Evolutionary conservation across 1,284 basidiomycete genomes (phyloP).

Genomic region (Thecaphora frezii): DNA sequence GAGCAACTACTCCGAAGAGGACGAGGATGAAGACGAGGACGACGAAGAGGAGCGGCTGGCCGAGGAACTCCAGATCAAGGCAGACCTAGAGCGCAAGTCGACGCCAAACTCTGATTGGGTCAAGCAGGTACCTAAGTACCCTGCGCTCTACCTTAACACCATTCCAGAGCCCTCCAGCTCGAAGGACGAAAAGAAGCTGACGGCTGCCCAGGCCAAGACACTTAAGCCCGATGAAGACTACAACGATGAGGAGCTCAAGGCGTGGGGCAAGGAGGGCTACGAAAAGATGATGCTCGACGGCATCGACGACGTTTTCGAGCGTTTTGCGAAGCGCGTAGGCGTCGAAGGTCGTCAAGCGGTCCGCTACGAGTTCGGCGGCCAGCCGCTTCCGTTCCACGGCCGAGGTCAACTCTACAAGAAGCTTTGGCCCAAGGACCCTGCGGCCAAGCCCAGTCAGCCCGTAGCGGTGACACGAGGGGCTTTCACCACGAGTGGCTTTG

Average conservation of each 20-base stretch:
- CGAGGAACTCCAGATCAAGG: constrained; percentile 56
- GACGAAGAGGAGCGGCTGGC: constrained; percentile 38
- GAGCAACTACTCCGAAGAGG: constrained; percentile 2
- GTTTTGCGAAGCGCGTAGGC: constrained; percentile 46
- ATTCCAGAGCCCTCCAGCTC: constrained; percentile 49
- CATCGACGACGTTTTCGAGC: constrained; percentile 53
- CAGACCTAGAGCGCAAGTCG: constrained; percentile 30
- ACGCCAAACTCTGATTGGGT: constrained; percentile 37
- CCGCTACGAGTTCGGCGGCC: constrained; percentile 52
- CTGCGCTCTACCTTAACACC: constrained; percentile 50
- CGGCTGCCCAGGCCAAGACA: constrained; percentile 22
- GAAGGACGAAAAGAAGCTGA: constrained; percentile 17
- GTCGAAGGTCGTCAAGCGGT: constrained; percentile 51
- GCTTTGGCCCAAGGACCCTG: constrained; percentile 40
- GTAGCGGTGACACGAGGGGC: constrained; percentile 19
- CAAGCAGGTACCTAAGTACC: constrained; percentile 27
- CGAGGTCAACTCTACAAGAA: constrained; percentile 36
- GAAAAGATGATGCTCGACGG: constrained; percentile 49
- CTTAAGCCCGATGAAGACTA: constrained; percentile 18
- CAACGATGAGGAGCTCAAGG: constrained; percentile 32
- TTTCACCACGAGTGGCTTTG: constrained; percentile 5
- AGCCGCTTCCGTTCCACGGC: constrained; percentile 47
- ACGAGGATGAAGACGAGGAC: constrained; percentile 14
- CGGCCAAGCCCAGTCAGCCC: constrained; percentile 5
- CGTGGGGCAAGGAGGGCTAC: constrained; percentile 47